Percentiles rank a stretch among this genome's conserved stretches.
Evolutionary conservation across 208 protist species (phyloP).

Genomic region (Acanthamoeba sp.): DNA sequence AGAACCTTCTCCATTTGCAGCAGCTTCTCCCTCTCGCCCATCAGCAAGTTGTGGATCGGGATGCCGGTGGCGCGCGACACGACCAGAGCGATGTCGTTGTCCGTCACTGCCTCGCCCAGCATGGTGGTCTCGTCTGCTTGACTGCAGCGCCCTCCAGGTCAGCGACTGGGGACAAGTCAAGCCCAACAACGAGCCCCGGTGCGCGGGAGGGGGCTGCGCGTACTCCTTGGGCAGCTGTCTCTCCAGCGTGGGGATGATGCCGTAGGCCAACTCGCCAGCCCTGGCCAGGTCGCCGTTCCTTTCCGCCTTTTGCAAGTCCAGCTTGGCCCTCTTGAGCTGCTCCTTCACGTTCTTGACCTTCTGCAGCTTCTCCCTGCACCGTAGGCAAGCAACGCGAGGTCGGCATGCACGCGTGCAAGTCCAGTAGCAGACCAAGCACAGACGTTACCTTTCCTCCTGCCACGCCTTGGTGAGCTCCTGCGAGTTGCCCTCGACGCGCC

Average conservation of each 20-base stretch:
- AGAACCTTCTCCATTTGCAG: conserved; percentile 92
- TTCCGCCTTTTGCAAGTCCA: conserved; percentile 90
- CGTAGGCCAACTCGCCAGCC: conserved; percentile 97
- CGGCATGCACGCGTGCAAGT: neutral
- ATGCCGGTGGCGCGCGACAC: conserved; percentile 98
- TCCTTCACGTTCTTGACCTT: conserved; percentile 92
- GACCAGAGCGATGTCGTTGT: conserved; percentile 92
- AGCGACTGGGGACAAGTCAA: too few relatives aligned
- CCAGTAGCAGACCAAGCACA: conserved; percentile 79
- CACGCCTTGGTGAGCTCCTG: conserved; percentile 90
- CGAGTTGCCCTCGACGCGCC: conserved; percentile 82
- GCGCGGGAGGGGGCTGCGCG: too few relatives aligned
- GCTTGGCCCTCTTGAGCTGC: conserved; percentile 93
- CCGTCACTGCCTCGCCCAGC: conserved; percentile 39
- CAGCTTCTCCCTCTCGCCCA: conserved; percentile 84
- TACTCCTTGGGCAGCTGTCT: conserved; percentile 81
- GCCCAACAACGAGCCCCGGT: too few relatives aligned
- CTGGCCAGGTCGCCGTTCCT: conserved; percentile 93
- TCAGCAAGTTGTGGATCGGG: conserved; percentile 91
- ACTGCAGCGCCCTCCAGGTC: neutral
- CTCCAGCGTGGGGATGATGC: conserved; percentile 96
- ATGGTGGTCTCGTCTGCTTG: neutral
- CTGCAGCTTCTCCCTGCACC: conserved; percentile 91
- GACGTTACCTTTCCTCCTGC: conserved; percentile 87
- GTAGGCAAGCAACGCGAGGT: conserved; percentile 85